Evolutionary conservation across 345 rosid genomes (phyloP), one percentile per base, ranked within the genome.

Genomic region (Noccaea bulbosa): DNA sequence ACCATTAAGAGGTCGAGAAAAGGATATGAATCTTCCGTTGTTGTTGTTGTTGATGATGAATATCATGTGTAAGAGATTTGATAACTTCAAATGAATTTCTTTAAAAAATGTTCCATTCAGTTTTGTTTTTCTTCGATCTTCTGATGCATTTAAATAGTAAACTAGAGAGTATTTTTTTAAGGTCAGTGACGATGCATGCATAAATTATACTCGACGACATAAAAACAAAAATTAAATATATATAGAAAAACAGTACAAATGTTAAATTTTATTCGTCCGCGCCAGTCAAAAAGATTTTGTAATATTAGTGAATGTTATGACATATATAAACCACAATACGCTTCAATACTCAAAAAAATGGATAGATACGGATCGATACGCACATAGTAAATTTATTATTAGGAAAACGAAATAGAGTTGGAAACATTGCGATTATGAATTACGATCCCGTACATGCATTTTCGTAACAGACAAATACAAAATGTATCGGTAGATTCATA

Each of bases 1-100:
- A 72, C 75, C 12, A 74, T 74, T 54, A 52, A 37, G 52, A 77
- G 72, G 74, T 67, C 43, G 8, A 79, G 65, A 62, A 73, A 59
- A 47, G 63, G 70, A 40, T 56, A 49, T 22, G 65, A 69, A 38
- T 47, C 37, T 30, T 45, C 4, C 60, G 30, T 46, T 46, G 10
- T 40, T 8, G 30, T 46, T 46, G 10, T 40, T 8, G 51, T 11
- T 67, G 59, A 5, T 40, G 41, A n/a, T 73, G 70, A 41, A 60
- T 44, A 67, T 67, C 56, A 74, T 67, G 78, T 74, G 56, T 74
- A 74, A 74, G 68, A 61, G 5, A 38, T 27, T 60, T 17, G 34
- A 51, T 8, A 6, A 12, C 24, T 55, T 67, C 24, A 51, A 4
- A 35, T 51, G 12, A 16, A 3, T 14, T 27, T 12, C 63, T 40